Base-by-base conservation (phyloP, 1,284 basidiomycete species). In the Sanghuangporus sanghuang region DNA sequence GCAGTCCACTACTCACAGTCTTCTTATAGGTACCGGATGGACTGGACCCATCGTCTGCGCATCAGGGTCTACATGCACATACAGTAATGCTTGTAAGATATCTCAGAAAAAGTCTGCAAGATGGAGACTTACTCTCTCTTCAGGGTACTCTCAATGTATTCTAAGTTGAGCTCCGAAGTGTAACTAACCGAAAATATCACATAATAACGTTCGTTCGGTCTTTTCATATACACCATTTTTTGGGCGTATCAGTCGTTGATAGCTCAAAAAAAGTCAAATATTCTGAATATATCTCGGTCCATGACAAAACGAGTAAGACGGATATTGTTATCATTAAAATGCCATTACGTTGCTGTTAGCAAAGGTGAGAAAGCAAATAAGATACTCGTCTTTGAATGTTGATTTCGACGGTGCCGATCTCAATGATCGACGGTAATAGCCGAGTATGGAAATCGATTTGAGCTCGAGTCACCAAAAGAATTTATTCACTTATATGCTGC, bases 41-140 rank as follows among this genome's bases (percentile, higher is more conserved):
- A 61, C 62, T 38, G 62, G 62, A 6, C 57, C 59, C 8, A 65
- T 55, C 4, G 56, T 62, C 21, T 62, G 60, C 57, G 60, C 64
- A 9, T 40, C 60, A 9, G 60, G 60, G 1, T 62, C 59, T 12
- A 62, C 55, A 3, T 65, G 60, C 53, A 62, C 64, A 7, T 27
- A 52, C 18, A 44, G 44, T 18, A 65, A 57, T 54, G 36, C 27
- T 9, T 65, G 63, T 64, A 53, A 52, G 64, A 8, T 38, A 6
- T 14, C 23, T 21, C 27, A 32, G 3, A 38, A 12, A 23, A 8
- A n/a, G 39, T 11, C 21, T 32, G 16, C 4, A 49, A 32, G 7
- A 21, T 35, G 8, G 1, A n/a, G 9, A 44, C 57, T 48, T 32
- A 42, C 18, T 36, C 16, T 16, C 39, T 27, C 5, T 49, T n/a